These are phyloP conservation scores for Metarhizium album DNA, from an alignment of 2,329 filamentous ascomycete genomes.

Conservation along the genomic window DNA sequence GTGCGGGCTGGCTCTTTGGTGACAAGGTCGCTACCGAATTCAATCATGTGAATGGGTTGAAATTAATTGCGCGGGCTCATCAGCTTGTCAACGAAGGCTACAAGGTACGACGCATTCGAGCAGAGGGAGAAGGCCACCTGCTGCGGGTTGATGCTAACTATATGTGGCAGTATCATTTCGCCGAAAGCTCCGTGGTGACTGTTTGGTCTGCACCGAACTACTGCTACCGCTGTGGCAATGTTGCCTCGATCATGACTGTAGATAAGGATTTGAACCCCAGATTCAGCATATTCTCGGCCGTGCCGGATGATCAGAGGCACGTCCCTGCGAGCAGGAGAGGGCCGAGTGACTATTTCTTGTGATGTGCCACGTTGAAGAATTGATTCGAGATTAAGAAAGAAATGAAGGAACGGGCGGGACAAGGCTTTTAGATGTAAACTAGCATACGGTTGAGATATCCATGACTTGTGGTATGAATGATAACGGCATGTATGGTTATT, in stretches of 20 bases:
- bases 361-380: constrained; percentile 10
- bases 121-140: background rate
- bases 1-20: constrained; percentile 96
- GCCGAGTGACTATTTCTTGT: constrained; percentile 62
- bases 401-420: constrained; percentile 8
- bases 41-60: constrained; percentile 91
- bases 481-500: constrained; percentile 8
- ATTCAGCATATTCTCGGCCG: constrained; percentile 85
- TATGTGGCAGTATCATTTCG: constrained; percentile 75
- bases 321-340: constrained; percentile 62
- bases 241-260: constrained; percentile 93
- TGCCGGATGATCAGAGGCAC: constrained; percentile 75
- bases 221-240: constrained; percentile 90
- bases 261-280: constrained; percentile 75
- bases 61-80: constrained; percentile 91
- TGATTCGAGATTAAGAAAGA: constrained; percentile 15
- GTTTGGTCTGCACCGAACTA: constrained; percentile 98
- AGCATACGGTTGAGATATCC: constrained; percentile 33
- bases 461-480: constrained; percentile 22
- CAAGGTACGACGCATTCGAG: constrained; percentile 49
- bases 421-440: constrained; percentile 28
- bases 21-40: constrained; percentile 97
- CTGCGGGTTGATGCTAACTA: constrained; percentile 16
- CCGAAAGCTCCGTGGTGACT: constrained; percentile 89
- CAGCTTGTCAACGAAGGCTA: constrained; percentile 98